These are phyloP conservation scores for Arthrobotrys iridis DNA, from an alignment of 2,329 filamentous ascomycete species.

Conservation along the genomic window DNA sequence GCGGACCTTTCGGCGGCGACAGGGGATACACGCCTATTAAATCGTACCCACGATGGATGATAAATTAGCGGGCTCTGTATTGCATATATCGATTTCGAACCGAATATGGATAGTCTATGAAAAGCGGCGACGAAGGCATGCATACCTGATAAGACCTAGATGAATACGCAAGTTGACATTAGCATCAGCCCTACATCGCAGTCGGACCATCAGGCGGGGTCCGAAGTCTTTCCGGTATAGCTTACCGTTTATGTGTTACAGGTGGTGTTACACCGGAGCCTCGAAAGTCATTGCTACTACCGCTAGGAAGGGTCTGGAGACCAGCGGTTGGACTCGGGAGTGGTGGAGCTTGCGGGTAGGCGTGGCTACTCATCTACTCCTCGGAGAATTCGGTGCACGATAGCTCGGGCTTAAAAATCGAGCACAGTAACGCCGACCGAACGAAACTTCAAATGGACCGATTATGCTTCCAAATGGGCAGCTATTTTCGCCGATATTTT, in stretches of 20 bases:
- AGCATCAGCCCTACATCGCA: slow-evolving; percentile 12
- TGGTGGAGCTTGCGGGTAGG: slow-evolving; percentile 53
- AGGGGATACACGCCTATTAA: slow-evolving; percentile 65
- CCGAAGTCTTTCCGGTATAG: slow-evolving; percentile 23
- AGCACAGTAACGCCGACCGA: slow-evolving; percentile 26
- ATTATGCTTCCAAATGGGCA: slow-evolving; percentile 26
- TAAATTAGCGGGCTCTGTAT: slow-evolving; percentile 14
- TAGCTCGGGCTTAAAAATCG: slow-evolving; percentile 28
- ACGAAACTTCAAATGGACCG: slow-evolving; percentile 15
- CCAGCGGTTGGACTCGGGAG: slow-evolving; percentile 53
- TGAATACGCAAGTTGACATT: slow-evolving; percentile 11
- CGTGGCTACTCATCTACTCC: slow-evolving; percentile 53
- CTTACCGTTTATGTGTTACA: slow-evolving; percentile 53
- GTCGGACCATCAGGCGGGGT: neutral
- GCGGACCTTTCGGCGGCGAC: slow-evolving; percentile 68
- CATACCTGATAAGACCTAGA: slow-evolving; percentile 53
- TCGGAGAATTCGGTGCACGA: slow-evolving; percentile 46
- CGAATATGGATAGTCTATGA: neutral
- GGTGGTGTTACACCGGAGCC: slow-evolving; percentile 41
- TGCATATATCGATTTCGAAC: slow-evolving; percentile 5
- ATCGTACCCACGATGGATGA: neutral
- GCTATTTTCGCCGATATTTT: slow-evolving; percentile 42
- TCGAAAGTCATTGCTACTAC: slow-evolving; percentile 39
- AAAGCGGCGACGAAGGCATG: neutral
- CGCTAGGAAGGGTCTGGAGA: slow-evolving; percentile 47